These are phyloP conservation scores for Metahyphopichia silvanorum DNA, from an alignment of 805 yeast genomes.

Conservation along the genomic window DNA sequence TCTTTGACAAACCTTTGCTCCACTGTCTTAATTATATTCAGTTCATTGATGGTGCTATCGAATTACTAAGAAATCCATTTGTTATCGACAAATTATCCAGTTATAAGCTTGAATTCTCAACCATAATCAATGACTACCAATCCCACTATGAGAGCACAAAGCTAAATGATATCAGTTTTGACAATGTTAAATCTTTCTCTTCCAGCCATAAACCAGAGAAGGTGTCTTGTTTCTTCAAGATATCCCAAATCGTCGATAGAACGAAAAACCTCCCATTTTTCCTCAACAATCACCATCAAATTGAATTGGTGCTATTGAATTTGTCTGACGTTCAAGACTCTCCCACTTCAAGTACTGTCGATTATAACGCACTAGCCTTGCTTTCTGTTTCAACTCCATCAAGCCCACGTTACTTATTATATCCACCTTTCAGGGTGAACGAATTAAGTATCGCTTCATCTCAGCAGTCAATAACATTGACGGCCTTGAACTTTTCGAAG, in stretches of 20 bases:
- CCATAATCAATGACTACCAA: conserved; percentile 14
- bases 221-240: conserved; percentile 38
- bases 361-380: conserved; percentile 36
- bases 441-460: conserved; percentile 24
- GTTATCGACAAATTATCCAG: conserved; percentile 26
- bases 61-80: conserved; percentile 35
- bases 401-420: conserved; percentile 28
- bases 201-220: conserved; percentile 6
- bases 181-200: conserved; percentile 29
- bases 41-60: conserved; percentile 21
- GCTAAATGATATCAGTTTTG: conserved; percentile 32
- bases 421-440: conserved; percentile 41
- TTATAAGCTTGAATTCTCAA: conserved; percentile 10
- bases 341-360: too few relatives aligned
- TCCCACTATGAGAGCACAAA: conserved; percentile 10
- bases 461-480: conserved; percentile 9
- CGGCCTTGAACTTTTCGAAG: conserved; percentile 15
- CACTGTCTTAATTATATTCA: conserved; percentile 26
- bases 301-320: conserved; percentile 35
- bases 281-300: conserved; percentile 9
- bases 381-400: conserved; percentile 18
- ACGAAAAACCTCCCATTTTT: conserved; percentile 19
- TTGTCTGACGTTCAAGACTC: conserved; percentile 12
- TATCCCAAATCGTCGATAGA: conserved; percentile 34
- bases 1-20: conserved; percentile 27